These are phyloP conservation scores for Paxillus involutus DNA, from an alignment of 768 basidiomycete species.

Conservation along the genomic window DNA sequence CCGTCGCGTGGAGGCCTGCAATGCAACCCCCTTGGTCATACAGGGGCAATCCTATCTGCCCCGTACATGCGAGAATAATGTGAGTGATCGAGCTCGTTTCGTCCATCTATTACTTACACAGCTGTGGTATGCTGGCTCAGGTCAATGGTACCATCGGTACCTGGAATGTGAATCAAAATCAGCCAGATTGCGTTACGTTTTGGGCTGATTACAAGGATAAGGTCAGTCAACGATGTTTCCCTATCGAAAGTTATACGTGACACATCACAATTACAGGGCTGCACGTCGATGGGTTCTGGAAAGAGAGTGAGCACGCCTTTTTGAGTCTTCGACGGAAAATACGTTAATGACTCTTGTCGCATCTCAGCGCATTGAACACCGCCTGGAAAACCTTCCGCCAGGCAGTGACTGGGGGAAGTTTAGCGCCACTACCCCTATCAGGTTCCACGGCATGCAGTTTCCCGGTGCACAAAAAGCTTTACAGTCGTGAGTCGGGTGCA, in stretches of 20 bases:
- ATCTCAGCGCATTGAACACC: slow-evolving; percentile 30
- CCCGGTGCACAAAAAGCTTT: slow-evolving; percentile 14
- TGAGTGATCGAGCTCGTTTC: too few relatives aligned
- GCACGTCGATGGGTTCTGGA: slow-evolving; percentile 22
- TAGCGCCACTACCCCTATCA: slow-evolving; percentile 32
- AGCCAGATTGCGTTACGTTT: not conserved
- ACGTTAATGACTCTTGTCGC: not conserved
- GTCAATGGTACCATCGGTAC: too few relatives aligned
- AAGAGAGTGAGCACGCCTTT: slow-evolving; percentile 19
- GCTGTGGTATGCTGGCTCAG: too few relatives aligned
- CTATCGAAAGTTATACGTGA: not conserved
- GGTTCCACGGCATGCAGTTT: slow-evolving; percentile 27
- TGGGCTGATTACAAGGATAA: slow-evolving; percentile 20
- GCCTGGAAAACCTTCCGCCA: slow-evolving; percentile 25
- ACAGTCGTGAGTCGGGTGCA: too few relatives aligned
- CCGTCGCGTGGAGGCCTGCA: too few relatives aligned
- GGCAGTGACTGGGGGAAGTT: slow-evolving; percentile 31
- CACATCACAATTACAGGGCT: slow-evolving; percentile 19
- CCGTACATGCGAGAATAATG: too few relatives aligned
- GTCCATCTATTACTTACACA: too few relatives aligned
- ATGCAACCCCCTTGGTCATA: too few relatives aligned
- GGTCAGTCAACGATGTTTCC: slow-evolving; percentile 11
- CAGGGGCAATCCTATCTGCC: too few relatives aligned
- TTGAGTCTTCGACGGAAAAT: not conserved
- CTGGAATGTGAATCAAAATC: too few relatives aligned